Evolutionary conservation across 2,329 filamentous ascomycete species (phyloP).

Genomic region (Clonostachys rosea): DNA sequence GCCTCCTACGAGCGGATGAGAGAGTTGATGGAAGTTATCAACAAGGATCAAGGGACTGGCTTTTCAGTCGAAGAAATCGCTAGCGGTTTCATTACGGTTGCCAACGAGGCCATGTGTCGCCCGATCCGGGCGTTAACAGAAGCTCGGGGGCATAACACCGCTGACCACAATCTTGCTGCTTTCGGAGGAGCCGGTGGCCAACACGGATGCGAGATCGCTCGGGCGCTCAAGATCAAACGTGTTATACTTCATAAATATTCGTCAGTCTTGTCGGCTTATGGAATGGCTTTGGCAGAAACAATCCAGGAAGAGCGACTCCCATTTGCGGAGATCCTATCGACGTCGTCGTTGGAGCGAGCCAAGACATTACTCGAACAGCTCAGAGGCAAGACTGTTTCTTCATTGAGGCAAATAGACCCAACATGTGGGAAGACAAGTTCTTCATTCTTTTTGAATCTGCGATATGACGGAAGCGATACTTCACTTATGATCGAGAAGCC

Average conservation of each 20-base stretch:
- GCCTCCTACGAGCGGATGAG: conserved; percentile 29
- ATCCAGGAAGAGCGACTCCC: conserved; percentile 33
- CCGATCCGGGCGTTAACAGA: conserved; percentile 27
- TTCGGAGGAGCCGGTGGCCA: conserved; percentile 35
- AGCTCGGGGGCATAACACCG: conserved; percentile 24
- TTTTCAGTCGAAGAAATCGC: conserved; percentile 28
- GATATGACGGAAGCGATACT: conserved; percentile 44
- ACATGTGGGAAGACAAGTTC: conserved; percentile 29
- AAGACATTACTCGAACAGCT: no score
- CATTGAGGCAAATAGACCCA: conserved; percentile 1
- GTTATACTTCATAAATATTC: conserved; percentile 39
- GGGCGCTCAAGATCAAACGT: conserved; percentile 31
- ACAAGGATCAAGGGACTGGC: conserved; percentile 20
- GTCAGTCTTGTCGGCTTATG: conserved; percentile 38
- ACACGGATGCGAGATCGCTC: conserved; percentile 35
- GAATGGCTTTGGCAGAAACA: conserved; percentile 38
- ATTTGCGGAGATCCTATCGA: conserved; percentile 45
- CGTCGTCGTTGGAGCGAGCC: no score
- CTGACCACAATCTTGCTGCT: conserved; percentile 25
- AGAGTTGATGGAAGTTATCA: conserved; percentile 34
- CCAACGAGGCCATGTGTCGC: conserved; percentile 25
- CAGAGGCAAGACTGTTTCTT: conserved; percentile 7
- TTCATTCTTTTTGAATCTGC: conserved; percentile 6
- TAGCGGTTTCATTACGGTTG: conserved; percentile 26
- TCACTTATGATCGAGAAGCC: conserved; percentile 39